phyloP scores from a whole-genome alignment of 2,329 filamentous ascomycete genomes.

The Aspergillus sp. region DNA sequence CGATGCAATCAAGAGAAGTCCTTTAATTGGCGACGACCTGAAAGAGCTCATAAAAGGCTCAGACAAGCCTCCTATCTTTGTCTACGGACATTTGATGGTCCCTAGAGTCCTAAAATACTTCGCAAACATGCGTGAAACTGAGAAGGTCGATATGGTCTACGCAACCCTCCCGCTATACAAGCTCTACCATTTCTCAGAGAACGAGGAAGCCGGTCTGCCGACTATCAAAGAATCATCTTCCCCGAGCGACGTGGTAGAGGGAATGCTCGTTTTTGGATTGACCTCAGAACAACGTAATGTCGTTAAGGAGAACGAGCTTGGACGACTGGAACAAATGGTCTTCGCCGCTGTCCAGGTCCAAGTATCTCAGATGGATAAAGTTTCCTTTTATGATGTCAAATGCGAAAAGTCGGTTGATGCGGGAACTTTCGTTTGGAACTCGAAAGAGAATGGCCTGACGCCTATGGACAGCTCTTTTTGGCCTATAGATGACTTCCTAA shows the following conservation, averaged over 20 bases:
- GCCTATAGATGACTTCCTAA: constrained; percentile 18
- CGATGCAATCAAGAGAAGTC: constrained; percentile 22
- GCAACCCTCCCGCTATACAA: constrained; percentile 27
- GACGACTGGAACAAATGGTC: constrained; percentile 13
- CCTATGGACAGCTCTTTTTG: constrained; percentile 12
- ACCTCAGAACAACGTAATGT: constrained; percentile 21
- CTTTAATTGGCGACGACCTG: constrained; percentile 23
- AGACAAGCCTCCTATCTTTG: constrained; percentile 24
- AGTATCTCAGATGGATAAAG: constrained; percentile 19
- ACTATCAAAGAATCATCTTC: constrained; percentile 23
- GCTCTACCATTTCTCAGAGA: constrained; percentile 21
- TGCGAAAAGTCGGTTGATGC: constrained; percentile 23
- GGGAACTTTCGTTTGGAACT: constrained; percentile 26
- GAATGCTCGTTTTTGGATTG: constrained; percentile 29
- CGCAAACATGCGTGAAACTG: constrained; percentile 18
- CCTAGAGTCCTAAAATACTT: constrained; percentile 31
- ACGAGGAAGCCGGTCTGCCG: constrained; percentile 14
- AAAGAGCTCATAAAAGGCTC: constrained; percentile 16
- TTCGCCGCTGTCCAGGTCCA: constrained; percentile 22
- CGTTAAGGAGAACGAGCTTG: constrained; percentile 25
- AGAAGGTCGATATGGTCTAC: constrained; percentile 28
- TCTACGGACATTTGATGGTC: constrained; percentile 31
- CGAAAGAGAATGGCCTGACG: constrained; percentile 10
- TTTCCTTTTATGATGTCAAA: constrained; percentile 6
- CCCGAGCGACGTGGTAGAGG: constrained; percentile 21